Base-by-base conservation (phyloP, 2,329 filamentous ascomycete species). In the Rhynchosporium secalis region DNA sequence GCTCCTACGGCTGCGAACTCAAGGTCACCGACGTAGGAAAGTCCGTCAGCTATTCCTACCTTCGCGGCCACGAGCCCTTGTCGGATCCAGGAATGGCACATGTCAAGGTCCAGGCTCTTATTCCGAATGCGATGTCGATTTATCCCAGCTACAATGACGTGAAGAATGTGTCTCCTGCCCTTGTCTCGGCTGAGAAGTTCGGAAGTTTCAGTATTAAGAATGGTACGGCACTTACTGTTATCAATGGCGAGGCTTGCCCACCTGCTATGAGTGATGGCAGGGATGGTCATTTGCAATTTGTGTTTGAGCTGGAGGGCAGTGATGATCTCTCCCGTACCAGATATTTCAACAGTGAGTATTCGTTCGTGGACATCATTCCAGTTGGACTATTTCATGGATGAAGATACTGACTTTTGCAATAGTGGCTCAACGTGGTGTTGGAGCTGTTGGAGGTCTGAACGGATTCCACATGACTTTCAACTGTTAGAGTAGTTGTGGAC, bases 391-490 rank as follows among this genome's bases (percentile, higher is more conserved):
- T 4, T 55, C 3, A 36, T 8, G 41, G n/a, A 28, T 41, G 31
- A 31, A 46, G 10, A 49, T 36, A 10, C 31, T 46, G 31, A 51
- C 43, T 41, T 28, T 1, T 49, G 4, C 8, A n/a, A 10, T 48
- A 60, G 48, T 54, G 48, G 38, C 40, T 20, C 38, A 54, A 10
- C 43, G 49, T 15, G 7, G 13, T 33, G 48, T 15, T 10, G 33
- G 38, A 28, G 38, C 20, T 15, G 31, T 9, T 49, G 49, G 59
- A 7, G 33, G 5, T 6, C 12, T 62, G 10, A 63, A 61, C 56
- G 60, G 60, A 4, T 15, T 65, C 10, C 62, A 60, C 40, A 56
- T 66, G 62, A 64, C 62, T 47, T 58, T 56, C 26, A 58, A 63
- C 31, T 64, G 64, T 49, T 43, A 58, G 33, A 40, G 3, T 29